phyloP scores from a whole-genome alignment of 345 rosid genomes.

The Noccaea caerulescens region DNA sequence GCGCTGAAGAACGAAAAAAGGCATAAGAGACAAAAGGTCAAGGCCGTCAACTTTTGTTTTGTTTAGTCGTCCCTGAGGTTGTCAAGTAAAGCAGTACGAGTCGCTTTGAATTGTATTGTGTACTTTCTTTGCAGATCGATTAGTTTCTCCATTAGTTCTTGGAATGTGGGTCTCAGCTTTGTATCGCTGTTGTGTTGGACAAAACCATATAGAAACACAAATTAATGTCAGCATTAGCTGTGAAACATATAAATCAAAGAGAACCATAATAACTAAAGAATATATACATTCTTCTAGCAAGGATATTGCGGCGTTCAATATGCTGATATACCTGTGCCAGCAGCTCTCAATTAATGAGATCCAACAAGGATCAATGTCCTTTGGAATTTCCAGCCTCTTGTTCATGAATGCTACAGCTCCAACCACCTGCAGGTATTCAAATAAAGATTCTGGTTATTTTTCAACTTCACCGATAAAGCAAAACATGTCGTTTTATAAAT shows the following conservation, averaged over 20 bases:
- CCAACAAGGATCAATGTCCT: constrained; percentile 82
- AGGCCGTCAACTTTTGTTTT: constrained; percentile 15
- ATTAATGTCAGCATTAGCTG: constrained; percentile 1
- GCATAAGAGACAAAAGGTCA: neutral
- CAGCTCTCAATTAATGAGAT: constrained; percentile 83
- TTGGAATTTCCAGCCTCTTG: constrained; percentile 86
- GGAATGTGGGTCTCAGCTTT: constrained; percentile 75
- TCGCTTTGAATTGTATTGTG: constrained; percentile 57
- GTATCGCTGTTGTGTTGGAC: constrained; percentile 63
- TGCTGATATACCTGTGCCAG: constrained; percentile 75
- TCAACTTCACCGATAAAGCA: too few species aligned
- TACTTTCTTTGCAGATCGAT: constrained; percentile 75
- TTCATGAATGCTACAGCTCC: constrained; percentile 99
- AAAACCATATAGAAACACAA: constrained; percentile 13
- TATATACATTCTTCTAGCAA: constrained; percentile 1
- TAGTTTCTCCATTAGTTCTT: constrained; percentile 79
- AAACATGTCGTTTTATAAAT: too few species aligned
- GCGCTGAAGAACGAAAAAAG: neutral
- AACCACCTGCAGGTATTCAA: constrained; percentile 67
- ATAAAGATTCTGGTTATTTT: neutral
- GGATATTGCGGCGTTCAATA: neutral
- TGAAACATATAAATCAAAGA: constrained; percentile 16
- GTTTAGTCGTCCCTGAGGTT: constrained; percentile 50
- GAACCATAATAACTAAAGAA: neutral
- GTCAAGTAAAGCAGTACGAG: constrained; percentile 52